Evolutionary conservation across 169 alveolate genomes (phyloP), one percentile per base, ranked within the genome.

Genomic region (Plasmodium malariae): DNA sequence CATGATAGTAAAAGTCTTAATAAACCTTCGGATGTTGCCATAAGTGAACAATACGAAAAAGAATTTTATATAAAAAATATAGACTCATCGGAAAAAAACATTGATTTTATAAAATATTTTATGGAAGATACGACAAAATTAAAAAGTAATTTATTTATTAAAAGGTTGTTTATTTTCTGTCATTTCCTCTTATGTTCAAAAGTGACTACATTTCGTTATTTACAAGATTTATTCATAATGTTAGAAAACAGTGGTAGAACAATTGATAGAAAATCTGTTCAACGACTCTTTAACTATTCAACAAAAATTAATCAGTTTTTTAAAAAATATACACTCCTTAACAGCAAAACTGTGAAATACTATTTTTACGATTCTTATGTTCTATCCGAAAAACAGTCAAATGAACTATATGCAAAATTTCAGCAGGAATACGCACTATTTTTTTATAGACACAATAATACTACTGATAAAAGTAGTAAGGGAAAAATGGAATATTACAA

Each of bases 81-180:
- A 1, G 83, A 67, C 28, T 24, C 54, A 32, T 83, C 73, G 28
- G 45, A 83, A 49, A 55, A 51, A 12, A 45, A 68, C 60, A 83
- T 83, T 32, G 55, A 32, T 48, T 83, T 67, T 54, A 83, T 83
- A 34, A 83, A 83, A 36, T 68, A 83, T 57, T 83, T 83, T 28
- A 65, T 83, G 85, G 91, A 83, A 67, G 91, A 83, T 67, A 83
- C 91, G 0, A 83, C 60, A n/a, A 83, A 83, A 57, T 51, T 83
- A 67, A 83, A 83, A 67, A 83, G 91, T 83, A 83, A 83, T 28
- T 57, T 83, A 40, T 83, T 83, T 65, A 83, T 83, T 51, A 83
- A 83, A 43, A 48, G 91, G 14, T 60, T 83, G 12, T 83, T 83
- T 59, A 49, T 83, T 67, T 83, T 83, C 67, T 37, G 73, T 40